These are phyloP conservation scores for Brasenia schreberi DNA, from an alignment of 164 flowering plant species.

Conservation along the genomic window DNA sequence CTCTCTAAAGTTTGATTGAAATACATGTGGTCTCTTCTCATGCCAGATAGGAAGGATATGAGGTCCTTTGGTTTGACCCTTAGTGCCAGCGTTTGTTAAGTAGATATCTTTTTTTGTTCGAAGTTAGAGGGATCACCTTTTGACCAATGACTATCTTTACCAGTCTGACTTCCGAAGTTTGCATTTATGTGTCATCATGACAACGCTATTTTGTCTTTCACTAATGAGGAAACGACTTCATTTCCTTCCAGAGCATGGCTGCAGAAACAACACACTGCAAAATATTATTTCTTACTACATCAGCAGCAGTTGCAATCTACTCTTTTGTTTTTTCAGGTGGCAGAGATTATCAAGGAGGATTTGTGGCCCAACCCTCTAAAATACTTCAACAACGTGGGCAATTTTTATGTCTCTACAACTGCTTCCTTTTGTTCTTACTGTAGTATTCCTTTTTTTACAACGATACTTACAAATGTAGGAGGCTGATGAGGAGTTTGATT, in stretches of 20 bases:
- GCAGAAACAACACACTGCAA: background rate
- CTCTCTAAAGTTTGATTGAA: no score
- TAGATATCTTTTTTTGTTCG: no score
- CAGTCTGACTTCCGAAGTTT: no score
- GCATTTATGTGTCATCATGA: no score
- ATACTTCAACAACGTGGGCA: constrained; percentile 34
- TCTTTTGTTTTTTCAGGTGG: constrained; percentile 23
- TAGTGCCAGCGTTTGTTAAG: background rate
- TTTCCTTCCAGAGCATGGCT: background rate
- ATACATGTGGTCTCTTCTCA: no score
- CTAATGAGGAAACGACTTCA: background rate
- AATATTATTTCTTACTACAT: background rate
- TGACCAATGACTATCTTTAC: no score
- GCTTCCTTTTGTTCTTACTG: constrained; percentile 1
- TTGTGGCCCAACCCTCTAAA: constrained; percentile 47
- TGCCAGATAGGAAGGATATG: no score
- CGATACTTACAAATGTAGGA: constrained; percentile 18
- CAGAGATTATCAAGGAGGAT: constrained; percentile 44
- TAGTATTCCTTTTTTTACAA: background rate
- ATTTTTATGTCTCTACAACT: background rate
- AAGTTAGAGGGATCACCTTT: no score
- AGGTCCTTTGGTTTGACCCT: background rate
- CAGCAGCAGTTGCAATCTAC: background rate
- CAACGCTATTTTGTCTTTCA: no score
- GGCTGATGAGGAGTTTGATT: constrained; percentile 32